Evolutionary conservation across 768 basidiomycete species (phyloP), one percentile per base, ranked within the genome.

Genomic region (Tricholoma matsutake): DNA sequence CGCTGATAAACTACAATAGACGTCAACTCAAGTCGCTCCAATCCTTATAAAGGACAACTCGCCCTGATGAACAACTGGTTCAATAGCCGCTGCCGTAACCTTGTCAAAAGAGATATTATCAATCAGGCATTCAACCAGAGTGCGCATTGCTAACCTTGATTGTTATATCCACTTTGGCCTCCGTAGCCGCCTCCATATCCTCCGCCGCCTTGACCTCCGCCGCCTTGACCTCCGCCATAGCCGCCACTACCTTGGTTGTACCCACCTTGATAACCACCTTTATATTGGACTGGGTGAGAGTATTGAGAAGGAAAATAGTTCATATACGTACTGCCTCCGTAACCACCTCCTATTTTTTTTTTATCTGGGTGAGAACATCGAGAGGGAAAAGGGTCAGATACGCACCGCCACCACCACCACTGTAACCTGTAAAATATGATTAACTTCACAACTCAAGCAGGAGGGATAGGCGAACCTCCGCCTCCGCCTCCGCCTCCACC

Each of bases 401-500:
- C 43, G 43, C 43, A 49, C 64, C 63, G 14, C 66, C 64, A 7
- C 61, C 37, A 4, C 22, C 29, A 16, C 64, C 58, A 10, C 37
- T 54, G 49, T 67, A 69, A 6, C 65, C 71, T 62, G 28, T n/a
- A 54, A 54, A 29, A 43, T 28, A 34, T 54, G 8, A 59, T 54
- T 57, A 11, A 54, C 51, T 10, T 49, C 6, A 32, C 43, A 41
- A 43, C 54, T 54, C 55, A 16, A 4, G 20, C 22, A 14, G 5
- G 10, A 34, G 6, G 22, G 20, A 28, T 41, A 28, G 10, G 55
- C 67, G 47, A 25, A 67, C 80, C 78, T 60, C 79, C 84, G 37
- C 51, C 51, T 16, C 56, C 56, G 4, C 83, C 83, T 57, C 81
- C 78, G 4, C 83, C 83, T n/a, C 76, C 71, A 51, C 77, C 74